phyloP scores from a whole-genome alignment of 441 rosid species.

The Jatropha multifida region DNA sequence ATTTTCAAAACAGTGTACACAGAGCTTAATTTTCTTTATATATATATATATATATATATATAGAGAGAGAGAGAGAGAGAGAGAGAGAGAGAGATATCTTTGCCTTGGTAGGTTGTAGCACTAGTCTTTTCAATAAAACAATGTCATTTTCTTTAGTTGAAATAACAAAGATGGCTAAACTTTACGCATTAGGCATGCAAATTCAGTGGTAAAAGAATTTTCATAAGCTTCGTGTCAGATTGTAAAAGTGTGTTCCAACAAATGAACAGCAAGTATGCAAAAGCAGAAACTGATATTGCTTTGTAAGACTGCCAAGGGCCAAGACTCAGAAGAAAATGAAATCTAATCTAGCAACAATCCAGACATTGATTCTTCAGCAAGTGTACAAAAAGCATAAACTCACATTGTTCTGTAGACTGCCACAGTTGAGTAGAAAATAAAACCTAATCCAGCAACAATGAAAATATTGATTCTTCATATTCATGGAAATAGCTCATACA shows the following conservation, averaged over 20 bases:
- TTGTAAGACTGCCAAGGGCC: too few relatives aligned
- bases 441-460: not conserved
- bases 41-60: too few relatives aligned
- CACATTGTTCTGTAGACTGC: too few relatives aligned
- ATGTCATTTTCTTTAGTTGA: not conserved
- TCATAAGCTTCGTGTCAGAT: not conserved
- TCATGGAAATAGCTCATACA: not conserved
- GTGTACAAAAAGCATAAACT: too few relatives aligned
- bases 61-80: too few relatives aligned
- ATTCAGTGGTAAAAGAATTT: not conserved
- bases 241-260: not conserved
- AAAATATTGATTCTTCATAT: too few relatives aligned
- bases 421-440: not conserved
- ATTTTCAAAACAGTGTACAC: not conserved
- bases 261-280: not conserved
- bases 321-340: not conserved
- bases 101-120: not conserved
- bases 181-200: conserved; percentile 1
- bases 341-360: not conserved
- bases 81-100: not conserved
- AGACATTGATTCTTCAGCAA: too few relatives aligned
- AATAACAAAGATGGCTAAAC: too few relatives aligned
- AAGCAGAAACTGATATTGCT: not conserved
- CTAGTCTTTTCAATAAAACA: not conserved
- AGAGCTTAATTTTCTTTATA: not conserved